Evolutionary conservation across 148 eudicot species (phyloP).

Genomic region (Rhododendron williamsianum): DNA sequence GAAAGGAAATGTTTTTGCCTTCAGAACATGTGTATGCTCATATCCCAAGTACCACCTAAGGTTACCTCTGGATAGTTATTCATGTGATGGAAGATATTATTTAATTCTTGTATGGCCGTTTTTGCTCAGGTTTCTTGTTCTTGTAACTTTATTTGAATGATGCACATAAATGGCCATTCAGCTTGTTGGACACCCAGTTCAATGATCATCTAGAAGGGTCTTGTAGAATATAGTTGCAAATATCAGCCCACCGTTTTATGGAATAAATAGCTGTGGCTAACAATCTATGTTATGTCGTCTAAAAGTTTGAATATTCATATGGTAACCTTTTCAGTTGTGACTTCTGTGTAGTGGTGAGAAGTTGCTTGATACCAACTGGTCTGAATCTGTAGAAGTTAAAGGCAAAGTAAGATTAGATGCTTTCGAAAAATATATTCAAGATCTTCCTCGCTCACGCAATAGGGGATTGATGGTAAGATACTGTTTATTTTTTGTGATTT

Average conservation of each 20-base stretch:
- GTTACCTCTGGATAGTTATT: neutral
- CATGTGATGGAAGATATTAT: neutral
- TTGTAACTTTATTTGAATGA: neutral
- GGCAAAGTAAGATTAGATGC: slow-evolving; percentile 84
- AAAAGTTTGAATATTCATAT: slow-evolving; percentile 13
- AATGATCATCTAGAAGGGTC: neutral
- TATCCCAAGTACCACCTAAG: neutral
- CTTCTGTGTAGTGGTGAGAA: slow-evolving; percentile 76
- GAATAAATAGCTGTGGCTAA: neutral
- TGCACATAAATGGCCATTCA: neutral
- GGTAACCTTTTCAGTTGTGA: slow-evolving; percentile 20
- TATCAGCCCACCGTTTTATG: neutral
- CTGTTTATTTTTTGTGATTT: neutral
- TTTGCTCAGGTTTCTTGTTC: neutral
- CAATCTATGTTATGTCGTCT: neutral
- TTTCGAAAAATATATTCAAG: slow-evolving; percentile 79
- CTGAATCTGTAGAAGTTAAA: slow-evolving; percentile 59
- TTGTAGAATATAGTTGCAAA: neutral
- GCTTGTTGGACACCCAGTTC: neutral
- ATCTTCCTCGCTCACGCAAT: slow-evolving; percentile 78
- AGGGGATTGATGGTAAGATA: slow-evolving; percentile 83
- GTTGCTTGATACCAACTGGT: slow-evolving; percentile 68
- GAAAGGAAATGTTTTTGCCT: neutral
- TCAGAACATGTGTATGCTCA: neutral
- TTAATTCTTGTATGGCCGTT: neutral